phyloP scores from a whole-genome alignment of 345 rosid species.

The Melaleuca alternifolia region DNA sequence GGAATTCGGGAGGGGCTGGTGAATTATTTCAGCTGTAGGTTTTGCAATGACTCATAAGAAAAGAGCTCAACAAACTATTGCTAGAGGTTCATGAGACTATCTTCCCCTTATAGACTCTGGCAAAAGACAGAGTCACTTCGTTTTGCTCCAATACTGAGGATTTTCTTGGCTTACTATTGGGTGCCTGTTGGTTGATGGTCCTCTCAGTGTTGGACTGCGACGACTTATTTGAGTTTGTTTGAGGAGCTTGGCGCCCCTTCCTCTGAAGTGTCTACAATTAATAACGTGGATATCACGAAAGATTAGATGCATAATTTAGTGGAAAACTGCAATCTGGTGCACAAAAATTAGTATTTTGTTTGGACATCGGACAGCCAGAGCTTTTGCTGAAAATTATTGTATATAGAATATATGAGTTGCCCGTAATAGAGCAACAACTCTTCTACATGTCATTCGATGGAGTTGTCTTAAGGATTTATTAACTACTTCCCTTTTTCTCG shows the following conservation, averaged over 20 bases:
- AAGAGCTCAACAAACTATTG: not conserved
- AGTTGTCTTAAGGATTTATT: not conserved
- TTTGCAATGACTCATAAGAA: not conserved
- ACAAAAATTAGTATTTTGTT: not conserved
- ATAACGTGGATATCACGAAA: not conserved
- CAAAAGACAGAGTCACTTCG: not conserved
- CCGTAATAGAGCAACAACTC: not conserved
- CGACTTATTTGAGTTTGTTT: not conserved
- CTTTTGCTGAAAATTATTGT: not conserved
- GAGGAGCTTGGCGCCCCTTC: not conserved
- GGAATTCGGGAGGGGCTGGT: not conserved
- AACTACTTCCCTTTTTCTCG: not conserved
- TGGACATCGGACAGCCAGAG: not conserved
- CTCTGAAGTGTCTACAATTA: not conserved
- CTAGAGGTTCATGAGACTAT: not conserved
- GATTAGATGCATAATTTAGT: not conserved
- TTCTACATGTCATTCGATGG: not conserved
- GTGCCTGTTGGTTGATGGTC: not conserved
- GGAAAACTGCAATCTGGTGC: not conserved
- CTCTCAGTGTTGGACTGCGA: not conserved
- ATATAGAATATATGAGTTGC: not conserved
- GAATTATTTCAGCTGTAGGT: not conserved
- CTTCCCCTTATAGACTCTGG: not conserved
- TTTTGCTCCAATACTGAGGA: not conserved
- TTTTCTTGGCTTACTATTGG: not conserved